Conservation (phyloP, 2,329 filamentous ascomycete genomes). For the Diaporthe vaccinii region DNA sequence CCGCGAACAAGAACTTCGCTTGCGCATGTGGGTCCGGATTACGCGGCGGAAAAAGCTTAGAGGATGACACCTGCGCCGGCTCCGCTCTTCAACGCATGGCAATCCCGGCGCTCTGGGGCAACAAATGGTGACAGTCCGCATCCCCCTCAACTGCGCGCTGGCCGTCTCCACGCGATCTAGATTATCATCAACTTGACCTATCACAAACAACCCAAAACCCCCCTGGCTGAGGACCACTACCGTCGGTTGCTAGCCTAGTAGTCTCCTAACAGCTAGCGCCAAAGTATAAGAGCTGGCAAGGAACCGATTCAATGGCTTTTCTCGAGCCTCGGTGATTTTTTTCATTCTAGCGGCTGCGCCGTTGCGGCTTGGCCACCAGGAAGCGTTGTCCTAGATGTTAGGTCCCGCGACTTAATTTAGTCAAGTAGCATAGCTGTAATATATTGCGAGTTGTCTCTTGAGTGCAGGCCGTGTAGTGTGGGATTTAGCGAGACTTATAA, state of each 20-base stretch:
- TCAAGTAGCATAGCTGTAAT: neutral
- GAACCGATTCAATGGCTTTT: neutral
- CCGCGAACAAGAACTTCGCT: constrained; percentile 20
- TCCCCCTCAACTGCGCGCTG: neutral
- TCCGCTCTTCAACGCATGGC: neutral
- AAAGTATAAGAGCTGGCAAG: neutral
- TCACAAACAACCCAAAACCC: neutral
- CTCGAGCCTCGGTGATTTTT: neutral
- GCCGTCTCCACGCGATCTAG: constrained; percentile 6
- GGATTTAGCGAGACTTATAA: neutral
- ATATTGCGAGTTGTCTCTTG: neutral
- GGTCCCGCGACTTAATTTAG: neutral
- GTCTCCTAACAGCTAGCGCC: neutral
- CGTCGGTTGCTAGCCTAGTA: neutral
- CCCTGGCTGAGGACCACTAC: neutral
- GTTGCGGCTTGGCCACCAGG: too few species aligned
- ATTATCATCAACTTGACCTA: constrained; percentile 2
- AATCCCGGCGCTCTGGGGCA: constrained; percentile 16
- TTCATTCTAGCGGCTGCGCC: neutral
- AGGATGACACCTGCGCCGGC: neutral
- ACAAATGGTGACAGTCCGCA: neutral
- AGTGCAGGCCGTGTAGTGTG: neutral
- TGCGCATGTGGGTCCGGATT: constrained; percentile 9
- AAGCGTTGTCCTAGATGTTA: neutral
- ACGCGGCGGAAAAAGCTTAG: constrained; percentile 21